Percentiles rank a stretch among this genome's conserved stretches.
phyloP scores from a whole-genome alignment of 495 filamentous ascomycete species.

The Cryomyces antarcticus region DNA sequence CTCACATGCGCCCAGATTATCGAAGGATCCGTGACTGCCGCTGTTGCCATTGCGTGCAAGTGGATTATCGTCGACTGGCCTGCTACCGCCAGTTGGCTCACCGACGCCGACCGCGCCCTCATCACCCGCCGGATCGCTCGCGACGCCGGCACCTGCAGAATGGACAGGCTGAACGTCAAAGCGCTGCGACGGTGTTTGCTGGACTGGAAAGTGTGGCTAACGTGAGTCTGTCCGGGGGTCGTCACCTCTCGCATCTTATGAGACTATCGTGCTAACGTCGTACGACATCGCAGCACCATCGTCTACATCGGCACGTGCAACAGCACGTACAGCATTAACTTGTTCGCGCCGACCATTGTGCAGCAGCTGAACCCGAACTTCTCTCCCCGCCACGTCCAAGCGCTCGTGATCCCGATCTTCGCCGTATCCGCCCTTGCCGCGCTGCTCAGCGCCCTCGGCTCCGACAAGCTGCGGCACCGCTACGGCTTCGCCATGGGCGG shows the following conservation, averaged over 20 bases:
- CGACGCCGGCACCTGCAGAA: conserved; percentile 18
- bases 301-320: conserved; percentile 12
- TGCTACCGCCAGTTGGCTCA: conserved; percentile 21
- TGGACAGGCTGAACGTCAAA: conserved; percentile 22
- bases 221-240: no score
- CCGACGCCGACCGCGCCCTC: conserved; percentile 18
- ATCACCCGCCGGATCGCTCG: conserved; percentile 20
- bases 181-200: conserved; percentile 10
- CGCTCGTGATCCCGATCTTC: conserved; percentile 17
- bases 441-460: conserved; percentile 6
- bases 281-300: conserved; percentile 2
- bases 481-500: conserved; percentile 16
- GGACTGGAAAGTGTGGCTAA: conserved; percentile 14
- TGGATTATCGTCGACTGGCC: conserved; percentile 26
- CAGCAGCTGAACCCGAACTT: conserved; percentile 8
- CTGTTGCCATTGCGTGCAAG: conserved; percentile 16
- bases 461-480: conserved; percentile 15
- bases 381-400: conserved; percentile 8
- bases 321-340: conserved; percentile 13
- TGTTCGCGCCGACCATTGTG: conserved; percentile 12
- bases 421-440: conserved; percentile 7
- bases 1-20: conserved; percentile 13
- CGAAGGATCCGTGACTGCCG: conserved; percentile 23
- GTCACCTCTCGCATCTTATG: no score
- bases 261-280: no score